Evolutionary conservation across 2,329 filamentous ascomycete species (phyloP).

Genomic region (Parafenestella ontariensis): DNA sequence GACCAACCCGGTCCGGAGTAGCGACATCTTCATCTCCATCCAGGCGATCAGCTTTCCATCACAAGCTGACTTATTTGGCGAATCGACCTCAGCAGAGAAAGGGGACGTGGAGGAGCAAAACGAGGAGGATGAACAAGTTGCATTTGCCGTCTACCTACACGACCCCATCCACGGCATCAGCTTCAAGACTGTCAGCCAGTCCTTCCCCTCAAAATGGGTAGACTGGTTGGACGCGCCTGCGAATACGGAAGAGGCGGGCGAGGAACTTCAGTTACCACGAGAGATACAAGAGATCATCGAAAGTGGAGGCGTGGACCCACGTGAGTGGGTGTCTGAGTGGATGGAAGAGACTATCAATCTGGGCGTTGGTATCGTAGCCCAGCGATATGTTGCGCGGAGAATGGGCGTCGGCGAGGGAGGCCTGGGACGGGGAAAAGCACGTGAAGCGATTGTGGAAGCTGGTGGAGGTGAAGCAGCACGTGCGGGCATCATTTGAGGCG

Average conservation of each 20-base stretch:
- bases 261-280: conserved; percentile 70
- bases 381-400: conserved; percentile 89
- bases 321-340: conserved; percentile 98
- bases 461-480: conserved; percentile 68
- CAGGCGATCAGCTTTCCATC: conserved; percentile 78
- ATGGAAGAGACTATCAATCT: conserved; percentile 85
- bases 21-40: conserved; percentile 93
- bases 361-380: conserved; percentile 83
- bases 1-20: conserved; percentile 87
- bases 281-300: conserved; percentile 87
- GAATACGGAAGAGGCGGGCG: conserved; percentile 41
- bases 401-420: conserved; percentile 95
- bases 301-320: conserved; percentile 79
- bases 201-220: conserved; percentile 84
- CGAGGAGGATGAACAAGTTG: conserved; percentile 68
- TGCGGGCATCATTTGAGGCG: conserved; percentile 51
- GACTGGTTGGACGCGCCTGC: conserved; percentile 79
- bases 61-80: conserved; percentile 71
- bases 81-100: conserved; percentile 61
- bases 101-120: conserved; percentile 61
- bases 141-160: conserved; percentile 79
- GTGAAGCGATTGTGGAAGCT: conserved; percentile 62
- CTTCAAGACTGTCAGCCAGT: conserved; percentile 83
- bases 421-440: conserved; percentile 64
- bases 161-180: conserved; percentile 92